A percentile compares a stretch with the other conserved stretches of the same genome.
These are phyloP conservation scores for Limnomonas spitsbergensis DNA, from an alignment of 139 green algal genomes.

Conservation along the genomic window DNA sequence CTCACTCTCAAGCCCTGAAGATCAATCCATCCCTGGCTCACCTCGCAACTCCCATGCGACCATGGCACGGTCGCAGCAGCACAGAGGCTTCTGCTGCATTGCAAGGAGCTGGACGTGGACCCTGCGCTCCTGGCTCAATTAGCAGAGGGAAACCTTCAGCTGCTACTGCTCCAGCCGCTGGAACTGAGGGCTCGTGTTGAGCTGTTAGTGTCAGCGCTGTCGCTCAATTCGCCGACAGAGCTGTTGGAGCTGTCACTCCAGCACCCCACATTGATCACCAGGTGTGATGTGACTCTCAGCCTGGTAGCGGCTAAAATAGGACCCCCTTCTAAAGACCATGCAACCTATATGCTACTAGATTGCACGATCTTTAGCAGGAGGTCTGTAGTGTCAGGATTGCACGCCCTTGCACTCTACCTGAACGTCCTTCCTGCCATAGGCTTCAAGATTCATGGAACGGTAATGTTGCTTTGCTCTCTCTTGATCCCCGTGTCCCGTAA, in stretches of 20 bases:
- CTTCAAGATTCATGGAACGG: neutral
- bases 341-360: neutral
- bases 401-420: neutral
- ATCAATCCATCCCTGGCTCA: neutral
- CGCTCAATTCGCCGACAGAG: neutral
- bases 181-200: conserved; percentile 21
- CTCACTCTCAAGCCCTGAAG: neutral
- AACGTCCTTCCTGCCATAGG: neutral
- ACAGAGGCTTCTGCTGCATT: neutral
- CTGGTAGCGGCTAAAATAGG: neutral
- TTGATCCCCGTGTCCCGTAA: no score
- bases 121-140: conserved; percentile 7
- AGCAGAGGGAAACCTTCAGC: conserved; percentile 5
- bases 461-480: neutral
- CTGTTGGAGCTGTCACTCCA: conserved; percentile 4
- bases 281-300: no score
- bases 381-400: neutral
- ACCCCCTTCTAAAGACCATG: neutral
- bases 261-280: neutral
- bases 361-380: no score
- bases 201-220: conserved; percentile 15
- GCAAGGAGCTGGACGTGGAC: conserved; percentile 6
- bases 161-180: conserved; percentile 24
- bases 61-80: conserved; percentile 6
- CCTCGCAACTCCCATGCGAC: no score